A percentile compares a stretch with the other conserved stretches of the same genome.
These are phyloP conservation scores for Exophiala sideris DNA, from an alignment of 2,329 filamentous ascomycete species.

Conservation along the genomic window DNA sequence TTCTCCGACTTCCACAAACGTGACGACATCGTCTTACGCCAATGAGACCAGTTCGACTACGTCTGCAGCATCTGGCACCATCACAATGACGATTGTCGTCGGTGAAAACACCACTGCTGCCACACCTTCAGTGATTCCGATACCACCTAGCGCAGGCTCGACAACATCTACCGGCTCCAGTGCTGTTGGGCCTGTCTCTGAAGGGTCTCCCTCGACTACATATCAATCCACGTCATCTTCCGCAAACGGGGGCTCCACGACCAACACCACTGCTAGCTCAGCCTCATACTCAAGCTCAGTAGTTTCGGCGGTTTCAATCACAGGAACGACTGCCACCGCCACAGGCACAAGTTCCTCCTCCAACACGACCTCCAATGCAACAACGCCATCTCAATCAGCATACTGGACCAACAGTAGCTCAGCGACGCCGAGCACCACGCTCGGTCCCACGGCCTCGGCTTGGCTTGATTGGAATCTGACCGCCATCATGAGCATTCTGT, in stretches of 20 bases:
- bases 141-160: background rate
- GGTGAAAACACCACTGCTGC: slow-evolving; percentile 2
- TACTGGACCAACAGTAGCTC: slow-evolving; percentile 14
- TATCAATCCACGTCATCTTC: background rate
- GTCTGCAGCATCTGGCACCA: background rate
- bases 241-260: background rate
- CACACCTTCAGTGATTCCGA: background rate
- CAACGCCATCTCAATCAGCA: slow-evolving; percentile 1
- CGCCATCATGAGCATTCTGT: background rate
- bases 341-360: background rate
- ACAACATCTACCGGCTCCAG: background rate
- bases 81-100: slow-evolving; percentile 18
- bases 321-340: background rate
- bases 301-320: background rate
- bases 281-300: background rate
- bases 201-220: background rate
- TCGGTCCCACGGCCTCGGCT: slow-evolving; percentile 1
- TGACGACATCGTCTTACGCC: background rate
- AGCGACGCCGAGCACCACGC: background rate
- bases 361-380: background rate
- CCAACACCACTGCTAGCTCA: background rate
- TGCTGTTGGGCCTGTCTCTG: background rate
- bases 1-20: background rate
- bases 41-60: background rate
- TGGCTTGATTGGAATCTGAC: slow-evolving; percentile 18